Base-by-base conservation (phyloP, 176 grass and related monocot genomes). In the Cenchrus purpureus region DNA sequence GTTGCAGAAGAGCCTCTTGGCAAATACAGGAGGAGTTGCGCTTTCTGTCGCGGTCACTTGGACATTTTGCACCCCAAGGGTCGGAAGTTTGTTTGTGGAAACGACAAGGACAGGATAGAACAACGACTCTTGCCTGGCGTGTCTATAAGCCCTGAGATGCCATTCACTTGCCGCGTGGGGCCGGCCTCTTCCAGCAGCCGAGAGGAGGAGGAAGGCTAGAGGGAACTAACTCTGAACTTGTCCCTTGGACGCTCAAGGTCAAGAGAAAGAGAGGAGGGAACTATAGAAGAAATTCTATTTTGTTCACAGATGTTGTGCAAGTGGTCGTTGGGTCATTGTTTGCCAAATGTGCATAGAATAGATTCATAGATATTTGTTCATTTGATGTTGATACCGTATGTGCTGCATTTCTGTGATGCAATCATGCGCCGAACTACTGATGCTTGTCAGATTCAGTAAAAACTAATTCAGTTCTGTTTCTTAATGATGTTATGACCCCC, bases 1-100 rank as follows among this genome's bases (percentile, higher is more conserved):
- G 43, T 66, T 67, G 61, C 71, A 84, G 73, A 84, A 56, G 73
- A 77, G 61, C 83, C 83, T 64, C 83, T 84, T 48, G n/a, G 1
- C 10, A 37, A 1, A 62, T 84, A 77, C n/a, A 45, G 32, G 72
- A 55, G 42, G 49, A 76, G 61, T 51, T 85, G 68, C 25, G 68
- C 54, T 20, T 82, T 82, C 22, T 82, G 80, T 48, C 68, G 20
- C 49, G 55, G 68, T 12, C 0, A 5, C 14, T 10, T 29, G 14
- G 80, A 60, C 54, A 73, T 82, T 71, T 61, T 82, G 68, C 80
- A 82, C 40, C 80, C 68, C 6, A 61, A 32, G 68, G 54, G 80
- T 31, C 80, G 54, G 15, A 72, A 48, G 67, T 82, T 82, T 72
- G 15, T 82, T 12, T 61, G 80, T 49, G 80, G 80, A 48, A 73